Conservation (phyloP, 305 asterid species). For the Fraxinus latifolia region DNA sequence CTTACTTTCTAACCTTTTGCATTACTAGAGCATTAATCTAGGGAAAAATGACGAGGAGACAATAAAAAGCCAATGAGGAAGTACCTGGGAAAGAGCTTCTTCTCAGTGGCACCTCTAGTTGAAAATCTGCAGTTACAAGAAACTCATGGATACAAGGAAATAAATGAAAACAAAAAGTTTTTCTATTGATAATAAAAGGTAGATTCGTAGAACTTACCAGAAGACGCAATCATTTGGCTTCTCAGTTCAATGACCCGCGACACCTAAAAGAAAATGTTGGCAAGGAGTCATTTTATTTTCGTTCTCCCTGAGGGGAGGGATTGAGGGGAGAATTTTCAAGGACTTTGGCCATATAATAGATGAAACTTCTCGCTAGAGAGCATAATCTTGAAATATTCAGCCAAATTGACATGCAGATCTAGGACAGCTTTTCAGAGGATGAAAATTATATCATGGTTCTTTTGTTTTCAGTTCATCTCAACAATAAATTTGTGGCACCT, state of each 20-base stretch:
- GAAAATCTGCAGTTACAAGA: constrained; percentile 21
- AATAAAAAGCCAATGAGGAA: constrained; percentile 13
- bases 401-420: not conserved
- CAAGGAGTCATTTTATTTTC: constrained; percentile 14
- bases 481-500: not conserved
- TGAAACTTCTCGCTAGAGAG: not conserved
- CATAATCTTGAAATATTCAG: not conserved
- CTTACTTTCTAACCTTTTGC: not conserved
- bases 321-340: not conserved
- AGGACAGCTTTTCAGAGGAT: not conserved
- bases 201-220: constrained; percentile 29
- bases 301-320: not conserved
- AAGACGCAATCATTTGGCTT: constrained; percentile 33
- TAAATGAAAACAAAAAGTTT: not conserved
- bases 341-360: not conserved
- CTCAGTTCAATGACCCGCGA: constrained; percentile 83
- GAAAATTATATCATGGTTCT: not conserved
- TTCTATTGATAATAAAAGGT: constrained; percentile 2
- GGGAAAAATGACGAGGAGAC: not conserved
- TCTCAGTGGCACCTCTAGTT: constrained; percentile 19
- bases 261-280: constrained; percentile 52
- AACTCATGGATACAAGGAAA: constrained; percentile 24
- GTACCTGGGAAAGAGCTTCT: constrained; percentile 29
- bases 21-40: constrained; percentile 15
- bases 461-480: not conserved